Percentiles rank a stretch among this genome's conserved stretches.
Conservation (phyloP, 495 filamentous ascomycete species). For the Rhizodiscina lignyota region DNA sequence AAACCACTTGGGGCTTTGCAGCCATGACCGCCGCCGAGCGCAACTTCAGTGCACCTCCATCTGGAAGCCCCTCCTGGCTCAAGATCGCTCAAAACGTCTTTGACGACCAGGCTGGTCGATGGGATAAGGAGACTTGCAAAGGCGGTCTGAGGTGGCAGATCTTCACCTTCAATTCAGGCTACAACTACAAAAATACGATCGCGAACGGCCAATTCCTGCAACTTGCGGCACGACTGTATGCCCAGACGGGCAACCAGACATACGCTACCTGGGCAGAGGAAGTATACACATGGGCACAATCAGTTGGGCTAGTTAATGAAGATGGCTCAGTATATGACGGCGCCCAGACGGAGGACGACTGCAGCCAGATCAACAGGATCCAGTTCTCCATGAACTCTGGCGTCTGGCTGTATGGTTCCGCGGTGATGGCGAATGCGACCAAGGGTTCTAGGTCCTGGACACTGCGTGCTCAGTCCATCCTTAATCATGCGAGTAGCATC, state of each 20-base stretch:
- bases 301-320: slow-evolving; percentile 43
- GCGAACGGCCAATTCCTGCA: slow-evolving; percentile 74
- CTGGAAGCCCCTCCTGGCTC: not conserved
- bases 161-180: slow-evolving; percentile 61
- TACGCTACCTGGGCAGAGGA: slow-evolving; percentile 65
- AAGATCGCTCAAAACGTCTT: slow-evolving; percentile 16
- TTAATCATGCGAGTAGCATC: slow-evolving; percentile 31
- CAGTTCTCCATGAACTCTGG: slow-evolving; percentile 56
- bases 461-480: slow-evolving; percentile 32
- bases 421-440: slow-evolving; percentile 51
- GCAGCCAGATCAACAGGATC: slow-evolving; percentile 28
- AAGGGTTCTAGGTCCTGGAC: slow-evolving; percentile 26
- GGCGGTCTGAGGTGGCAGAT: slow-evolving; percentile 80
- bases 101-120: slow-evolving; percentile 29
- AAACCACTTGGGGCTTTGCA: slow-evolving; percentile 19
- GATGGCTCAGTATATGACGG: slow-evolving; percentile 52
- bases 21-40: slow-evolving; percentile 7
- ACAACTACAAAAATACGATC: slow-evolving; percentile 67
- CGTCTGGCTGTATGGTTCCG: slow-evolving; percentile 45
- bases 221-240: slow-evolving; percentile 55
- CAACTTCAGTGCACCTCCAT: not conserved
- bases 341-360: slow-evolving; percentile 35
- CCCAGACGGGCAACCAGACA: slow-evolving; percentile 60
- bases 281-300: slow-evolving; percentile 53
- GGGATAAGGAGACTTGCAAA: slow-evolving; percentile 49